Base-by-base conservation (phyloP, 2,329 filamentous ascomycete genomes). In the Trichoderma sp. region DNA sequence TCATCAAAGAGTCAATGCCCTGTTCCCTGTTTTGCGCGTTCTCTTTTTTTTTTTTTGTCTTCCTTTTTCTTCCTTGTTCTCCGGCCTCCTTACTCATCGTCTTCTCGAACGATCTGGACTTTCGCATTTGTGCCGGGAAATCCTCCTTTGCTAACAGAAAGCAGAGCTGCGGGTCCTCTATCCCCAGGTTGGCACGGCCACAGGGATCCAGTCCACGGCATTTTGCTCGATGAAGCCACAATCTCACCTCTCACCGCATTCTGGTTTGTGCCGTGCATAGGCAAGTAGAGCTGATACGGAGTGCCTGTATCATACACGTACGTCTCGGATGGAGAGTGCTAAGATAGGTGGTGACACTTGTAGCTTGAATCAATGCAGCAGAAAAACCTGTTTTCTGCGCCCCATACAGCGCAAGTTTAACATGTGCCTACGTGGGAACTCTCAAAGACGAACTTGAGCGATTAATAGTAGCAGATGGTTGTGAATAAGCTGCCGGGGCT, bases 351-450 rank as follows among this genome's bases (percentile, higher is more conserved):
- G 32, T 67, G 64, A 57, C 64, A 28, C 61, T 14, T 30, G 39
- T 30, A n/a, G 64, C 24, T 43, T 43, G 21, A 57, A 43, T 18
- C 51, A 30, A 57, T 39, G 26, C 18, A 32, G 11, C 18, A 58
- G 56, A 51, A 60, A 70, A 70, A 28, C 66, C 66, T 43, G 66
- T 43, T 62, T 62, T 57, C 26, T n/a, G 51, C 18, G 30, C 64
- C 32, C 28, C 18, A 39, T 43, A n/a, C 39, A 43, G 39, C 15
- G 7, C 39, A 43, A 18, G 15, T 43, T n/a, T n/a, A 8, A 43
- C 18, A 28, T 53, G 28, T 36, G 43, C 39, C 57, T 15, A 26
- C 5, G 3, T 26, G 28, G 9, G n/a, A 21, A 51, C 61, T 47
- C 6, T n/a, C n/a, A 47, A 36, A 15, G 28, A 65, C 7, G 62